Conservation (phyloP, 2,329 filamentous ascomycete genomes). For the Gliomastix tumulicola region DNA sequence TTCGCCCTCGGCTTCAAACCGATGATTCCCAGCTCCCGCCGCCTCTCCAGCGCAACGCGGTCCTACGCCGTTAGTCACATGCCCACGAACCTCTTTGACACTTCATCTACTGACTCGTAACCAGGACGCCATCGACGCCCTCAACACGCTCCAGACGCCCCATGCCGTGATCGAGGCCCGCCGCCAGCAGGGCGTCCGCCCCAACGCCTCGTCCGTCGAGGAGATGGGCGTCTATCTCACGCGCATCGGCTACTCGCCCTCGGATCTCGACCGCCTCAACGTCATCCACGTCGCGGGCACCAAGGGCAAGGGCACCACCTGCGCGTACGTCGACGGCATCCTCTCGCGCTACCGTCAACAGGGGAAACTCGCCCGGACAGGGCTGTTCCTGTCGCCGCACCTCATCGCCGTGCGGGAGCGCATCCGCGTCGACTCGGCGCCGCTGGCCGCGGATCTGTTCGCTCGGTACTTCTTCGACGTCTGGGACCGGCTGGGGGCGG, state of each 20-base stretch:
- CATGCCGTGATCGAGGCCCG: conserved; percentile 74
- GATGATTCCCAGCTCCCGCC: too few species aligned
- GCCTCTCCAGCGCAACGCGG: too few species aligned
- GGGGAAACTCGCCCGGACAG: conserved; percentile 36
- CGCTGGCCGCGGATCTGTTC: conserved; percentile 52
- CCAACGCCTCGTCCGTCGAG: conserved; percentile 62
- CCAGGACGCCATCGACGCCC: conserved; percentile 75
- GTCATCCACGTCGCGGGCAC: conserved; percentile 66
- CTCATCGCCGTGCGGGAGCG: conserved; percentile 61
- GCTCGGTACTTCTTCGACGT: conserved; percentile 62
- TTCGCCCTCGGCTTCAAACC: too few species aligned
- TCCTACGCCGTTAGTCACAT: too few species aligned
- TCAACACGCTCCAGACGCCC: conserved; percentile 90
- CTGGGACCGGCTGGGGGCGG: conserved; percentile 46
- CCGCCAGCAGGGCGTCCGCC: conserved; percentile 62
- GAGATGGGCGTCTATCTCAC: conserved; percentile 76
- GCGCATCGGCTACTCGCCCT: conserved; percentile 63
- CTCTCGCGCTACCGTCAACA: conserved; percentile 41
- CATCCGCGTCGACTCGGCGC: conserved; percentile 53
- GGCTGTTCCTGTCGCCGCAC: conserved; percentile 64
- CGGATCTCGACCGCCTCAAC: conserved; percentile 53
- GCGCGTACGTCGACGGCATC: conserved; percentile 59
- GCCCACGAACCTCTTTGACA: too few species aligned
- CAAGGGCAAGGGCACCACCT: conserved; percentile 72
- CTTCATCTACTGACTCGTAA: not conserved